Base-by-base conservation (phyloP, 805 yeast genomes). In the Cyberlindnera bimundalis region DNA sequence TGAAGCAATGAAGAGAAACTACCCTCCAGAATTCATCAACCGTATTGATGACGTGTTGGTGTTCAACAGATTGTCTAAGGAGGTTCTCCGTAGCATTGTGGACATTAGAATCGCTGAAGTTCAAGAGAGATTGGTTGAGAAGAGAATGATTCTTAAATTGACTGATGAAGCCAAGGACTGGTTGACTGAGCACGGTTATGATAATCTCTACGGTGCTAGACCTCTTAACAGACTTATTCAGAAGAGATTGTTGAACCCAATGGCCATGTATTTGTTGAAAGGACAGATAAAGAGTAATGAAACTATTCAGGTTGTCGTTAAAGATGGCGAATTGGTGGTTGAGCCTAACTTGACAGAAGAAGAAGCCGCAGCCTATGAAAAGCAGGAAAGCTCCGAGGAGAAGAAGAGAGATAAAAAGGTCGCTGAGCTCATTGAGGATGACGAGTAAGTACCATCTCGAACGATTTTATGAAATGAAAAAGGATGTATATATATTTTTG, bases 1-100 rank as follows among this genome's bases (percentile, higher is more conserved):
- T 26, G 84, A 87, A 10, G 68, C 76, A 8, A 79, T 93, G 76
- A 82, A 76, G 52, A 67, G 66, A 32, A 65, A 76, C 52, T 93
- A 93, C 55, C 90, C 98, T 15, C 99, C 99, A 0, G 99, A 93
- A 63, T 93, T 93, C 55, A 74, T 93, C 60, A 93, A 93, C 62
- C 81, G 99, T 61, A 75, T 93, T 53, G 98, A 93, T 58, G 98
- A 93, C 48, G 79, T 88, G n/a, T 70, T 93, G 14, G 89, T 93
- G 3, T 93, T 93, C 73, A 93, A 93, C 68, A 78, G 96, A 56
- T 70, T 93, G 19, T 84, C 96, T 3, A 85, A 82, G 58, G 59
- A 63, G 2, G 86, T 95, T 1, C 70, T 93, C 50, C 70, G 82
- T 49, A 76, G 75, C 35, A 93, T 93, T 51, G 91, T 93, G 38